These are phyloP conservation scores for Geum urbanum DNA, from an alignment of 306 rosid genomes.

Conservation along the genomic window DNA sequence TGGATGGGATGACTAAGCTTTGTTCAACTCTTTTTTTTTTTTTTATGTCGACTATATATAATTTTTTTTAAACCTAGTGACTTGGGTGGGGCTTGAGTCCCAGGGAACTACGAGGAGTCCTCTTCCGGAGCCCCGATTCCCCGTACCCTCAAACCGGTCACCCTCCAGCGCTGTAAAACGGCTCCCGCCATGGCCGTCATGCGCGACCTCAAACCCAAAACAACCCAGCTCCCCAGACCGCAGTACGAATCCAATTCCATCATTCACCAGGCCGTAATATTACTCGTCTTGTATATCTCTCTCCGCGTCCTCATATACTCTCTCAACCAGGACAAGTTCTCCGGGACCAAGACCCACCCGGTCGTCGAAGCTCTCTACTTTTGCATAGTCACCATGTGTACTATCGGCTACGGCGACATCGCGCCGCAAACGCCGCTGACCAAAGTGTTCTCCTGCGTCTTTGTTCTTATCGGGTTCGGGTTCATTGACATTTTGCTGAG, in stretches of 20 bases:
- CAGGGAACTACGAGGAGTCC: neutral
- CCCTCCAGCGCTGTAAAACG: constrained; percentile 60
- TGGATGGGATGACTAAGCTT: too few relatives aligned
- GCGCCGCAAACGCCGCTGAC: constrained; percentile 54
- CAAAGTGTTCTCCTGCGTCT: constrained; percentile 60
- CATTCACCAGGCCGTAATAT: constrained; percentile 51
- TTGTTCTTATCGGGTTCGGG: constrained; percentile 80
- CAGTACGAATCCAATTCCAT: constrained; percentile 40
- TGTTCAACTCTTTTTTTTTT: too few relatives aligned
- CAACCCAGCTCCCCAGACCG: constrained; percentile 44
- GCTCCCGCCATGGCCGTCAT: constrained; percentile 66
- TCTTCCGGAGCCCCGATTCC: neutral
- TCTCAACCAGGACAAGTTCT: constrained; percentile 51
- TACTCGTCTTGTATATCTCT: constrained; percentile 50
- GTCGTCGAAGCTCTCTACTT: constrained; percentile 77
- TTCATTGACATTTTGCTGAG: constrained; percentile 64
- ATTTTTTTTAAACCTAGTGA: too few relatives aligned
- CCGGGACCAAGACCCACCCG: constrained; percentile 65
- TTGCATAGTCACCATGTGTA: constrained; percentile 80
- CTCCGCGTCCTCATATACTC: constrained; percentile 65
- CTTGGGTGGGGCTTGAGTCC: too few relatives aligned
- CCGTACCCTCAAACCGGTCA: constrained; percentile 31
- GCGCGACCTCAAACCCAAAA: constrained; percentile 38
- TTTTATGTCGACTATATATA: too few relatives aligned
- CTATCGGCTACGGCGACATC: constrained; percentile 81